phyloP scores from a whole-genome alignment of 345 rosid genomes.

The Heritiera littoralis region DNA sequence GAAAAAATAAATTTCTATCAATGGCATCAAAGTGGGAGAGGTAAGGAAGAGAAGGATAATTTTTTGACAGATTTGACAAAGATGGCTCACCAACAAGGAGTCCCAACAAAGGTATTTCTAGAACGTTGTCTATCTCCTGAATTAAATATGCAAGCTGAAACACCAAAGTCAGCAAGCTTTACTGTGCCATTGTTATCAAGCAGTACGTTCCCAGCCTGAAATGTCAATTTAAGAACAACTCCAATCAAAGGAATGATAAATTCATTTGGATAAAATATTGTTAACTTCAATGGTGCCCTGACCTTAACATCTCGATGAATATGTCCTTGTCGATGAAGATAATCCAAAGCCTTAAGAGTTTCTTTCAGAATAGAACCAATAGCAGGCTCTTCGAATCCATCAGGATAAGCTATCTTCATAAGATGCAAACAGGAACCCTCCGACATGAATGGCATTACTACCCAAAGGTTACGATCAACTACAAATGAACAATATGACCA shows the following conservation, averaged over 20 bases:
- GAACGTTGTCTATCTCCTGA: conserved; percentile 92
- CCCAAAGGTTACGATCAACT: conserved; percentile 87
- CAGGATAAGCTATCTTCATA: conserved; percentile 86
- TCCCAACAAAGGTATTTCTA: conserved; percentile 97
- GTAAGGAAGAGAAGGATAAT: neutral
- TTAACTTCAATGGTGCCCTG: conserved; percentile 18
- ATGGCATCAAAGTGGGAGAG: conserved; percentile 1
- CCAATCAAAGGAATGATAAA: conserved; percentile 5
- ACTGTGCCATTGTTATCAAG: conserved; percentile 75
- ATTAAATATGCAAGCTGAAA: conserved; percentile 98
- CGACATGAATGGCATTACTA: conserved; percentile 96
- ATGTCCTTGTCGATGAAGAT: conserved; percentile 96
- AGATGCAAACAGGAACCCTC: conserved; percentile 98
- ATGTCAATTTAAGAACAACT: conserved; percentile 13
- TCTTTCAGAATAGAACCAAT: conserved; percentile 88
- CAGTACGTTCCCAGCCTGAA: conserved; percentile 96
- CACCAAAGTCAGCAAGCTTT: conserved; percentile 99
- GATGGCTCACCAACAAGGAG: conserved; percentile 89
- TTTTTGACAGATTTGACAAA: neutral
- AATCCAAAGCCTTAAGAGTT: conserved; percentile 92
- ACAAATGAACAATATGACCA: conserved; percentile 90
- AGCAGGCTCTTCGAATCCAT: conserved; percentile 93
- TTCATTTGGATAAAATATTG: conserved; percentile 7
- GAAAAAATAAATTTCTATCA: neutral
- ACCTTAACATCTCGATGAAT: conserved; percentile 99